phyloP scores from a whole-genome alignment of 805 yeast genomes.

The Kodamaea jinghongensis region DNA sequence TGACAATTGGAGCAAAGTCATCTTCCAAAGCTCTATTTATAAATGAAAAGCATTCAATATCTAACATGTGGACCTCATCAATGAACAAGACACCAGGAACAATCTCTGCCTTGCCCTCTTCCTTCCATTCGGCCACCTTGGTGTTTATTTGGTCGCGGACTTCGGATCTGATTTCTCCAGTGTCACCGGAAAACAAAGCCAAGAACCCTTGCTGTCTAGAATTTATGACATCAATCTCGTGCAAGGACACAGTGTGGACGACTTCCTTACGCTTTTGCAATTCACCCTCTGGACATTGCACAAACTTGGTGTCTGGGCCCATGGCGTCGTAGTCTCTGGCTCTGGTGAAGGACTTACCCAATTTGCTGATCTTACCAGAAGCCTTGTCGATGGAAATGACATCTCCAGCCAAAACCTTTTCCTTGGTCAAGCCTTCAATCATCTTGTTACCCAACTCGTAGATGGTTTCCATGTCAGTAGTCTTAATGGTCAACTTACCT shows the following conservation, averaged over 20 bases:
- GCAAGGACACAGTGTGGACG: slow-evolving; percentile 96
- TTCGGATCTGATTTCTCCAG: slow-evolving; percentile 95
- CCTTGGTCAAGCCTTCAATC: slow-evolving; percentile 92
- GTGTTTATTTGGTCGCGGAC: slow-evolving; percentile 95
- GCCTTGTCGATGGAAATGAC: slow-evolving; percentile 94
- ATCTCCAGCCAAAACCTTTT: slow-evolving; percentile 95
- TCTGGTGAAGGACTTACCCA: slow-evolving; percentile 94
- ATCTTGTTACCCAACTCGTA: slow-evolving; percentile 92
- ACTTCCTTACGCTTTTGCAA: slow-evolving; percentile 93
- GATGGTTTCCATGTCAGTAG: slow-evolving; percentile 98
- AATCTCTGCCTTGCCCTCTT: slow-evolving; percentile 97
- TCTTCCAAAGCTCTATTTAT: slow-evolving; percentile 95
- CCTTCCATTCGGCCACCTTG: slow-evolving; percentile 97
- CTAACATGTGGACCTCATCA: slow-evolving; percentile 98
- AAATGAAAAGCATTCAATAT: slow-evolving; percentile 93
- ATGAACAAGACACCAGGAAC: slow-evolving; percentile 97
- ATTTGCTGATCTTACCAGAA: slow-evolving; percentile 86
- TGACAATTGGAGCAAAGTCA: slow-evolving; percentile 93
- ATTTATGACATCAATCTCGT: slow-evolving; percentile 96
- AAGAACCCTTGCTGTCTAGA: slow-evolving; percentile 97
- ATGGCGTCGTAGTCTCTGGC: slow-evolving; percentile 98
- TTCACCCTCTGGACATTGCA: slow-evolving; percentile 98
- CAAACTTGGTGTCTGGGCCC: slow-evolving; percentile 97
- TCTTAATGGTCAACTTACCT: slow-evolving; percentile 94
- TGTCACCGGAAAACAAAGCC: slow-evolving; percentile 92